Conservation (phyloP, 140 eudicot species). For the Stevia rebaudiana region DNA sequence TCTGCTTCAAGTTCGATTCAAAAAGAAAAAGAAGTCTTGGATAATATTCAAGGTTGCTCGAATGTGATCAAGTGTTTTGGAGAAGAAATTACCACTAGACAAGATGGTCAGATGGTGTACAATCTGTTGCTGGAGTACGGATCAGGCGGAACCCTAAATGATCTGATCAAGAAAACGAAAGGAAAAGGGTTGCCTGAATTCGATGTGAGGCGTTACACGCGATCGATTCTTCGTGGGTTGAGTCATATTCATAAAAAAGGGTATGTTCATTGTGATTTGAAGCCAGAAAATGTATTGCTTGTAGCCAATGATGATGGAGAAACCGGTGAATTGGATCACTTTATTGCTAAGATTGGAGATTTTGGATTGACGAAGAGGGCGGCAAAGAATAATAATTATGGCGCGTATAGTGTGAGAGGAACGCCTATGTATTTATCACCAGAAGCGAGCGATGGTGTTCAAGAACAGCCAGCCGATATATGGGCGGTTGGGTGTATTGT, state of each 20-base stretch:
- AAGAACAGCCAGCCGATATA: constrained; percentile 57
- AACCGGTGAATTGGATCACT: too few species aligned
- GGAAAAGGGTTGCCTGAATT: constrained; percentile 37
- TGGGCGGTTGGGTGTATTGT: constrained; percentile 82
- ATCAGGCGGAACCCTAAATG: constrained; percentile 73
- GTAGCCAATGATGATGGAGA: constrained; percentile 10
- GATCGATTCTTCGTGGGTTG: constrained; percentile 56
- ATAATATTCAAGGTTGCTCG: constrained; percentile 38
- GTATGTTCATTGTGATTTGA: constrained; percentile 77
- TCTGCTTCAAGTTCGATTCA: constrained; percentile 55
- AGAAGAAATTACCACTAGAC: constrained; percentile 55
- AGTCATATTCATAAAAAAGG: constrained; percentile 43
- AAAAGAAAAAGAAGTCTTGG: constrained; percentile 52
- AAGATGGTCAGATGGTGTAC: constrained; percentile 46
- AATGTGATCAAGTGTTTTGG: constrained; percentile 58
- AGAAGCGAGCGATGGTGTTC: constrained; percentile 44
- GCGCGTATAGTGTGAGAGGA: constrained; percentile 45
- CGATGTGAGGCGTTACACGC: constrained; percentile 38
- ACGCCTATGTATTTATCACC: constrained; percentile 69
- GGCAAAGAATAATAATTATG: constrained; percentile 36
- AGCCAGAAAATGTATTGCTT: constrained; percentile 66
- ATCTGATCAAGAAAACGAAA: constrained; percentile 34
- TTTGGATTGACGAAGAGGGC: constrained; percentile 62
- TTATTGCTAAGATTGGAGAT: constrained; percentile 57
- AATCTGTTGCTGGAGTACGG: constrained; percentile 74